A percentile compares a stretch with the other conserved stretches of the same genome.
These are phyloP conservation scores for Iris macrosiphon DNA, from an alignment of 106 monocot genomes.

Conservation along the genomic window DNA sequence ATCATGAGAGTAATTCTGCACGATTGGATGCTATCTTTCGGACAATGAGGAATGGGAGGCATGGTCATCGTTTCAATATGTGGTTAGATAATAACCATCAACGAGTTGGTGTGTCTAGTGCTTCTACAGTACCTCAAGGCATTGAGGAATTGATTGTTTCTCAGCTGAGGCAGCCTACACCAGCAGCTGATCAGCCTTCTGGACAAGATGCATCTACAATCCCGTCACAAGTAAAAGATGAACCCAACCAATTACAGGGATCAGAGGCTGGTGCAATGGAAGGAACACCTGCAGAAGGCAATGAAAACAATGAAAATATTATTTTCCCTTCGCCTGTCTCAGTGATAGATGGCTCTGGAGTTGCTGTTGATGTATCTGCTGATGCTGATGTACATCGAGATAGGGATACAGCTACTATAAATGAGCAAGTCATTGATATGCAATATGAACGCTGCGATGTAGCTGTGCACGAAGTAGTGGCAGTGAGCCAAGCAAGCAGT, in stretches of 20 bases:
- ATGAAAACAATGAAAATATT: conserved; percentile 39
- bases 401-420: conserved; percentile 32
- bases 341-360: conserved; percentile 13
- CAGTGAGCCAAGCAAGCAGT: conserved; percentile 93
- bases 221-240: conserved; percentile 34
- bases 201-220: conserved; percentile 26
- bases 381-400: conserved; percentile 30
- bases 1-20: conserved; percentile 57
- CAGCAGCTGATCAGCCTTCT: conserved; percentile 54
- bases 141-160: conserved; percentile 90
- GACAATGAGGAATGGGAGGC: conserved; percentile 63
- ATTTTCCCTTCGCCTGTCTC: conserved; percentile 25
- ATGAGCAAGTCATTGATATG: conserved; percentile 76
- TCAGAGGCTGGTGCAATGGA: conserved; percentile 31
- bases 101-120: conserved; percentile 51
- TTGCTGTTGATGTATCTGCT: conserved; percentile 62
- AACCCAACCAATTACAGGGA: conserved; percentile 34
- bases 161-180: conserved; percentile 60
- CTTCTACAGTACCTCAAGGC: conserved; percentile 66
- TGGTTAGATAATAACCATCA: conserved; percentile 87
- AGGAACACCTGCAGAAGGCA: conserved; percentile 20
- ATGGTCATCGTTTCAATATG: conserved; percentile 83
- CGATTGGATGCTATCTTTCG: conserved; percentile 88
- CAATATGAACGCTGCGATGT: conserved; percentile 79
- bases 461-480: conserved; percentile 75